Conservation (phyloP, 345 rosid species). For the Citrus reticulata region DNA sequence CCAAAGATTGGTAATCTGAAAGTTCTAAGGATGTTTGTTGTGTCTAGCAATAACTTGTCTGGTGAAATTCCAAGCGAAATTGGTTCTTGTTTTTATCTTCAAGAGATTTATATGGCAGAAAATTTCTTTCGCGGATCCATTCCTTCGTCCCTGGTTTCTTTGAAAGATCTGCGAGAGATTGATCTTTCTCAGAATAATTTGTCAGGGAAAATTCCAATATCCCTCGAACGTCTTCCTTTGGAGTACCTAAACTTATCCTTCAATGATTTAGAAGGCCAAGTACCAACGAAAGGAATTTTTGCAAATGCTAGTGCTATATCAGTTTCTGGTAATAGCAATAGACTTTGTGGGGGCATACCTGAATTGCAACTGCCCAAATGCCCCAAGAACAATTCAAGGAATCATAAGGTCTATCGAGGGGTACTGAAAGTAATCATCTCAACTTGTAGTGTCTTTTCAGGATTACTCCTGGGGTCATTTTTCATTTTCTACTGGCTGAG, state of each 20-base stretch:
- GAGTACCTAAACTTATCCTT: neutral
- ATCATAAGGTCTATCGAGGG: neutral
- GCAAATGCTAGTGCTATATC: neutral
- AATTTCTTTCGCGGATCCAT: neutral
- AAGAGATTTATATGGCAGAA: neutral
- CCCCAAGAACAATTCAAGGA: neutral
- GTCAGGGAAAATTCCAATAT: neutral
- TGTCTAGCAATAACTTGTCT: neutral
- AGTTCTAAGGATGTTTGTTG: neutral
- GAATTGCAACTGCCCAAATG: neutral
- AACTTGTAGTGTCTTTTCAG: neutral
- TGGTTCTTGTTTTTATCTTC: constrained; percentile 6
- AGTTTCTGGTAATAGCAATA: neutral
- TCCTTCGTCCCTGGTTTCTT: neutral
- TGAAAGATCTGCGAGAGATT: neutral
- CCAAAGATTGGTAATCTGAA: neutral
- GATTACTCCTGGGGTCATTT: neutral
- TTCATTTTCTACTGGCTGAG: neutral
- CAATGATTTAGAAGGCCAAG: neutral
- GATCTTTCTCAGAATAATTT: neutral
- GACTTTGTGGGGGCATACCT: neutral
- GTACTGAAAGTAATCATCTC: neutral
- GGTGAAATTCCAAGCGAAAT: neutral
- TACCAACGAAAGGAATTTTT: neutral
- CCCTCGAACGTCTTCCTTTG: neutral